Evolutionary conservation across 192 early-diverging fungal species (phyloP).

Genomic region (Lobosporangium transversale): DNA sequence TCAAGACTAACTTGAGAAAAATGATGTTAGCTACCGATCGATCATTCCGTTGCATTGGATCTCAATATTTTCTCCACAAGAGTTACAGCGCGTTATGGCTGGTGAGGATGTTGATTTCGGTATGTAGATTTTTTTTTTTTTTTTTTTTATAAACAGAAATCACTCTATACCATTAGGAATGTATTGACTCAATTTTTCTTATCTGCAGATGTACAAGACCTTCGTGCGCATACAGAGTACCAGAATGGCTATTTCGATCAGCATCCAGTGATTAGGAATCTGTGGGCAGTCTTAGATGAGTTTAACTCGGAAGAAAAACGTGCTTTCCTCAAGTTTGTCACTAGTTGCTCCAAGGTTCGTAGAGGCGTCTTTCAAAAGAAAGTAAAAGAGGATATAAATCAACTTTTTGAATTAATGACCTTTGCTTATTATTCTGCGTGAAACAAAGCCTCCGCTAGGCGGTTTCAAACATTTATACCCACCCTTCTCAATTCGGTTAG

Average conservation of each 20-base stretch:
- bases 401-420: too few relatives aligned
- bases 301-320: slow-evolving; percentile 69
- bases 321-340: slow-evolving; percentile 80
- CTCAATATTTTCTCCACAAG: slow-evolving; percentile 86
- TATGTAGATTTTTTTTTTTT: slow-evolving; percentile 9
- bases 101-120: slow-evolving; percentile 72
- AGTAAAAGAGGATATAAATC: background rate
- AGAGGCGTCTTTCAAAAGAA: slow-evolving; percentile 3
- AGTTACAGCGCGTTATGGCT: slow-evolving; percentile 79
- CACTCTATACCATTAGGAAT: too few relatives aligned
- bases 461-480: slow-evolving; percentile 68
- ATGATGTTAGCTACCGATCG: slow-evolving; percentile 57
- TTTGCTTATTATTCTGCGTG: too few relatives aligned
- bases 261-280: slow-evolving; percentile 72
- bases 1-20: too few relatives aligned
- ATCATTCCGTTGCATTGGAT: slow-evolving; percentile 86
- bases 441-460: slow-evolving; percentile 66
- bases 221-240: slow-evolving; percentile 71
- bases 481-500: slow-evolving; percentile 66
- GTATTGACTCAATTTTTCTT: too few relatives aligned
- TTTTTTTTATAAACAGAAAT: background rate
- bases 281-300: slow-evolving; percentile 76
- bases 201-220: slow-evolving; percentile 66
- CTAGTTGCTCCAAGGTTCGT: slow-evolving; percentile 79
- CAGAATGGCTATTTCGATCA: slow-evolving; percentile 74